phyloP scores from a whole-genome alignment of 1,284 basidiomycete species.

The Trichosporon faecale region DNA sequence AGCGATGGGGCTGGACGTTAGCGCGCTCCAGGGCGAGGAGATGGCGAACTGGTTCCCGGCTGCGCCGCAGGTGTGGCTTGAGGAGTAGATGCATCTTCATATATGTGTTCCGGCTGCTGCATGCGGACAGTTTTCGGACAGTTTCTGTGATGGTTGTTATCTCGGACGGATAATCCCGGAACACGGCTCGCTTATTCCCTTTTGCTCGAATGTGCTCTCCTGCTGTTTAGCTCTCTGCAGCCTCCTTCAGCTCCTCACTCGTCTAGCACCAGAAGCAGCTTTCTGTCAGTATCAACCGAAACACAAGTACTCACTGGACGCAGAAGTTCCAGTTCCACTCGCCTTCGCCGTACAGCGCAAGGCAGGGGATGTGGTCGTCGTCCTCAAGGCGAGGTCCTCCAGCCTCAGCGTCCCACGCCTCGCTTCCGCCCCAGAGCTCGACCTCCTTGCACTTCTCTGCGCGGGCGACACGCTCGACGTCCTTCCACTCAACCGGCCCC shows the following conservation, averaged over 20 bases:
- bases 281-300: neutral
- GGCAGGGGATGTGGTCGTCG: slow-evolving; percentile 6
- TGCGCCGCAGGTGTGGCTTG: slow-evolving; percentile 25
- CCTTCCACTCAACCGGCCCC: slow-evolving; percentile 8
- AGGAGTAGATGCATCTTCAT: slow-evolving; percentile 7
- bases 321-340: slow-evolving; percentile 1
- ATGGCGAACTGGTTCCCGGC: slow-evolving; percentile 27
- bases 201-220: too few species aligned
- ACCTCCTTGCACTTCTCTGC: slow-evolving; percentile 12
- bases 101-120: neutral
- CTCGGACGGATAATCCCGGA: neutral
- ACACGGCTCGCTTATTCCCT: too few species aligned
- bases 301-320: neutral
- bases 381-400: neutral
- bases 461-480: slow-evolving; percentile 9
- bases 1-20: slow-evolving; percentile 7
- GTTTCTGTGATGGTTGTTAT: too few species aligned
- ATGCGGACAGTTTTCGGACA: neutral
- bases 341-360: slow-evolving; percentile 14
- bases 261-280: slow-evolving; percentile 10
- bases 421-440: slow-evolving; percentile 18
- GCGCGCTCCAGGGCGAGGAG: slow-evolving; percentile 21
- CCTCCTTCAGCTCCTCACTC: neutral
- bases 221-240: too few species aligned
- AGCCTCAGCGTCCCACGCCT: slow-evolving; percentile 9